phyloP scores from a whole-genome alignment of 2,329 filamentous ascomycete genomes.

The Nothophaeocryptopus gaeumannii region DNA sequence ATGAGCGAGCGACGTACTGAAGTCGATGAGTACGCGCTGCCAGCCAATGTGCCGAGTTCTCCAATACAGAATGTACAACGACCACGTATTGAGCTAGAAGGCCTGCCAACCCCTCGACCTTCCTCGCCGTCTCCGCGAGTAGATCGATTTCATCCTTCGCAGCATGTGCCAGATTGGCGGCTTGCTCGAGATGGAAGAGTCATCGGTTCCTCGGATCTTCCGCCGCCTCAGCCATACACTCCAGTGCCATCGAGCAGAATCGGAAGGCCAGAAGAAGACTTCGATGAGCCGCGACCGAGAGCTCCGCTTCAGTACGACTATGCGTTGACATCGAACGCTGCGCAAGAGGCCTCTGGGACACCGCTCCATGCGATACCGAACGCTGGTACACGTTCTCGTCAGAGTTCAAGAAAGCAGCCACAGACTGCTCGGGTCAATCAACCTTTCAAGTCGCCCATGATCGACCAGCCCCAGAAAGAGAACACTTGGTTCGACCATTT shows the following conservation, averaged over 20 bases:
- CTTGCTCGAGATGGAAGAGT: constrained; percentile 23
- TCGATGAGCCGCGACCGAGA: not conserved
- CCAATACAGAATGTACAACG: constrained; percentile 6
- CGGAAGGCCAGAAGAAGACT: not conserved
- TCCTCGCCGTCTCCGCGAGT: constrained; percentile 30
- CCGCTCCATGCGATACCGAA: constrained; percentile 28
- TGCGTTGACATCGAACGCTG: constrained; percentile 2
- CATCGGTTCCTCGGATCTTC: constrained; percentile 14
- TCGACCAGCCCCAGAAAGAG: constrained; percentile 19
- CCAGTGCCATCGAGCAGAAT: constrained; percentile 5
- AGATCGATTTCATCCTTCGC: constrained; percentile 21
- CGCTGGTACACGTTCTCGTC: constrained; percentile 14
- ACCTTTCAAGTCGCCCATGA: constrained; percentile 31
- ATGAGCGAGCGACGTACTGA: not conserved
- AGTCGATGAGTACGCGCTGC: not conserved
- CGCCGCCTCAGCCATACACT: constrained; percentile 17
- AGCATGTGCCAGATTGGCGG: constrained; percentile 23
- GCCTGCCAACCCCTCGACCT: constrained; percentile 31
- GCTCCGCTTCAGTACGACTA: constrained; percentile 14
- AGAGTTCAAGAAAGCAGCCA: constrained; percentile 18
- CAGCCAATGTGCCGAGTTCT: constrained; percentile 10
- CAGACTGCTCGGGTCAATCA: constrained; percentile 26
- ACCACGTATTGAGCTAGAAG: not conserved
- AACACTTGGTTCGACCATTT: constrained; percentile 34
- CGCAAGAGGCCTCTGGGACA: constrained; percentile 21